Evolutionary conservation across 2,329 filamentous ascomycete genomes (phyloP), one percentile per base, ranked within the genome.

Genomic region (Aschersonia sp.): DNA sequence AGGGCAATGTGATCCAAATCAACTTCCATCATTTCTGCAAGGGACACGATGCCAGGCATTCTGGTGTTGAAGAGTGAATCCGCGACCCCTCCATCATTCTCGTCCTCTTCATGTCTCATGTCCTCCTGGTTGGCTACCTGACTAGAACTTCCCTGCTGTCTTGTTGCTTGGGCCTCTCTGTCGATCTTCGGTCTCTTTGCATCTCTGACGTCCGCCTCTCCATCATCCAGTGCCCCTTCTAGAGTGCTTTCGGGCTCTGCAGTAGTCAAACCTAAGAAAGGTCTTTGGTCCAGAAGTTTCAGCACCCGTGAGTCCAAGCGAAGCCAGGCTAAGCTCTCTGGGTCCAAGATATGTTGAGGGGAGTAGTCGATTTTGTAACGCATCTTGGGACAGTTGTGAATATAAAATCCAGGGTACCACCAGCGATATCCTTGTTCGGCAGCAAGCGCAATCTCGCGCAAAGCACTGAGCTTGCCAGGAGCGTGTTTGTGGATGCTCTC

Each of bases 401-500:
- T 90, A 57, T 90, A 92, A 62, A 80, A 90, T 5, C 86, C 81
- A 5, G 74, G 82, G 63, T 90, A 92, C 75, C 87, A 92, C 70
- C 78, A 87, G 42, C 73, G 67, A 56, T 89, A 88, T 0, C 77
- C 81, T 5, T 69, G 70, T 57, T 90, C 85, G 3, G 72, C 65
- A 0, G 85, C 82, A 31, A 92, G 62, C 0, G 79, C 70, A 51
- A 86, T 83, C 62, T 92, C 86, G 51, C 81, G 69, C 51, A 90
- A 61, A 1, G 85, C 86, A 37, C 83, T 81, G 5, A 90, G 64
- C 62, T 90, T 92, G 1, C 86, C 86, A 32, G 86, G 83, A 30
- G 73, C 73, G 64, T 77, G 81, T 49, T 72, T 70, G 54, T 84
- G 78, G 47, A 87, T 78, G 52, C 83, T 84, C 57, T 82, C 79